Evolutionary conservation across 345 rosid species (phyloP), one percentile per base, ranked within the genome.

Genomic region (Eucalyptus tenuipes): DNA sequence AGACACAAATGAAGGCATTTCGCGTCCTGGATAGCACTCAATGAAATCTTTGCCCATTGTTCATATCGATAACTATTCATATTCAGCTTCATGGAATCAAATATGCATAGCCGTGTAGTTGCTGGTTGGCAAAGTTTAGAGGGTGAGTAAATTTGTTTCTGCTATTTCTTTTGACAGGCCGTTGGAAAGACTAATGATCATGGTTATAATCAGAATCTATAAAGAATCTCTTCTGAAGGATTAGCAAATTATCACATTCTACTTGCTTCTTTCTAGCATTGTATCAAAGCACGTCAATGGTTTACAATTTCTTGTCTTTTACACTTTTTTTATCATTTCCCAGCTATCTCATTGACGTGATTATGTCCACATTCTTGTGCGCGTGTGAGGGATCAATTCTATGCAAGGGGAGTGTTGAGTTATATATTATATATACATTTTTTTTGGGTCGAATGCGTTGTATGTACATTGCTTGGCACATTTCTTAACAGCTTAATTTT

Each of bases 1-100:
- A 55, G 13, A 55, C 29, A 55, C 61, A 55, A 24, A 2, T 55
- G 29, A 55, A 55, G 61, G 61, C 29, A 10, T 55, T 55, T 55
- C 29, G 0, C 8, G 7, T 27, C n/a, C 31, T 27, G 8, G 68
- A 27, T 59, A 27, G 68, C 68, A 27, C 68, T 12, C 0, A 0
- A 59, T 0, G 8, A 59, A 27, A 59, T 59, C 68, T 59, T 59
- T 27, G 68, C 68, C 68, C 1, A 10, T 10, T 24, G 64, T 57
- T 29, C 68, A 29, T 61, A 0, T 0, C 1, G 68, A 13, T 61
- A 27, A 27, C 33, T 61, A 29, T 61, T 61, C 68, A 27, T 61
- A 13, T 61, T 13, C 68, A 29, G 5, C 68, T 61, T 61, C 16
- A 64, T 64, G 75, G 75, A 64, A n/a, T 64, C 75, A 64, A 0